A percentile compares a stretch with the other conserved stretches of the same genome.
These are phyloP conservation scores for Beauveria medogensis DNA, from an alignment of 2,329 filamentous ascomycete species.

Conservation along the genomic window DNA sequence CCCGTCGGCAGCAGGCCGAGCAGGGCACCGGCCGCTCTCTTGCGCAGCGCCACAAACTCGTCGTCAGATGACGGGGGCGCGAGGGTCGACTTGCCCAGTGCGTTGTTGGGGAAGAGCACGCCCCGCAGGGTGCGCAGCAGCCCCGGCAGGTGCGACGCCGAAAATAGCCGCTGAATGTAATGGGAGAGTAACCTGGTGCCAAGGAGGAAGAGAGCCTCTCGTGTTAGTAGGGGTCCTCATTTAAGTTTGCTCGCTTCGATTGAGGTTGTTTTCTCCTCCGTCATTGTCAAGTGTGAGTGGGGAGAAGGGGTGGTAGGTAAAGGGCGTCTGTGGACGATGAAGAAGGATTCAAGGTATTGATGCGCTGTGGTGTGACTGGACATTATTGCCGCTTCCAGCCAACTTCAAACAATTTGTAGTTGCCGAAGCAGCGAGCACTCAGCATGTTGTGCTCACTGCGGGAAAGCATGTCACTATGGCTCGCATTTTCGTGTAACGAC, in stretches of 20 bases:
- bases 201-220: conserved; percentile 18
- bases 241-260: conserved; percentile 10
- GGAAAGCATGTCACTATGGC: not conserved
- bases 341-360: not conserved
- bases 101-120: conserved; percentile 80
- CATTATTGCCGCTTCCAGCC: not conserved
- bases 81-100: conserved; percentile 56
- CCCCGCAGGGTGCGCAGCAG: conserved; percentile 64
- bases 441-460: not conserved
- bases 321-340: not conserved
- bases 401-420: not conserved
- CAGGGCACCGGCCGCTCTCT: conserved; percentile 56
- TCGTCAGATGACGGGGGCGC: conserved; percentile 52
- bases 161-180: conserved; percentile 49
- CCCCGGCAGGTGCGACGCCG: conserved; percentile 55
- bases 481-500: not conserved
- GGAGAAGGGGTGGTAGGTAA: not conserved
- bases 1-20: conserved; percentile 39
- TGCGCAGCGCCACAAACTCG: conserved; percentile 53
- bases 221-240: conserved; percentile 1
- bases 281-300: conserved; percentile 1
- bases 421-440: not conserved
- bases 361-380: not conserved
- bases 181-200: conserved; percentile 49
- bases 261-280: not conserved